phyloP scores from a whole-genome alignment of 2,329 filamentous ascomycete species.

The Neobulgaria alba region DNA sequence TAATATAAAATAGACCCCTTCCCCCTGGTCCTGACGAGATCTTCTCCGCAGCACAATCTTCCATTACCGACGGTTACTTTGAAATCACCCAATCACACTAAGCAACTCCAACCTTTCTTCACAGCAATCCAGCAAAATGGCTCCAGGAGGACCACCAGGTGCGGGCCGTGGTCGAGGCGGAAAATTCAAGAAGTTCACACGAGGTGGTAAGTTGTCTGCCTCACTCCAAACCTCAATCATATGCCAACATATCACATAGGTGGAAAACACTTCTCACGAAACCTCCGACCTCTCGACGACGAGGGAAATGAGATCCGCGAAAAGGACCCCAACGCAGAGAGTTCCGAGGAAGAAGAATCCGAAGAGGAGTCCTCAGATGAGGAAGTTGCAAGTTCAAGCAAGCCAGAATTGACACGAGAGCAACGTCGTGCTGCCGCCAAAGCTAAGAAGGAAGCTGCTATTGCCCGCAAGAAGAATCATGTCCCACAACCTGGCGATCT shows the following conservation, averaged over 20 bases:
- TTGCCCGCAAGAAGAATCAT: slow-evolving; percentile 63
- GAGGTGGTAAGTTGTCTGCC: slow-evolving; percentile 77
- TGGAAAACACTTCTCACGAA: slow-evolving; percentile 90
- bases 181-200: slow-evolving; percentile 89
- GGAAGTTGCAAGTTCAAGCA: slow-evolving; percentile 38
- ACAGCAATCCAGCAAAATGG: slow-evolving; percentile 32
- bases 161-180: slow-evolving; percentile 62
- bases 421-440: slow-evolving; percentile 82
- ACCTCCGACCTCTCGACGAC: slow-evolving; percentile 78
- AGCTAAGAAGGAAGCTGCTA: slow-evolving; percentile 83
- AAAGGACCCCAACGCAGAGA: slow-evolving; percentile 49
- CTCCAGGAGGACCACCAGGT: slow-evolving; percentile 38
- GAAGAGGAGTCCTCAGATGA: slow-evolving; percentile 40
- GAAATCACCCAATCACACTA: too few species aligned
- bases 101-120: too few species aligned
- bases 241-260: slow-evolving; percentile 42
- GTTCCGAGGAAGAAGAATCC: slow-evolving; percentile 43
- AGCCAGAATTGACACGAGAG: slow-evolving; percentile 65
- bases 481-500: slow-evolving; percentile 77
- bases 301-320: slow-evolving; percentile 85
- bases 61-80: too few species aligned
- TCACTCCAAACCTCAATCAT: background rate
- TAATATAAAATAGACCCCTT: too few species aligned
- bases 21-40: too few species aligned
- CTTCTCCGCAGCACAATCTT: too few species aligned